A percentile compares a stretch with the other conserved stretches of the same genome.
These are phyloP conservation scores for Cercophora sp. DNA, from an alignment of 495 filamentous ascomycete genomes.

Conservation along the genomic window DNA sequence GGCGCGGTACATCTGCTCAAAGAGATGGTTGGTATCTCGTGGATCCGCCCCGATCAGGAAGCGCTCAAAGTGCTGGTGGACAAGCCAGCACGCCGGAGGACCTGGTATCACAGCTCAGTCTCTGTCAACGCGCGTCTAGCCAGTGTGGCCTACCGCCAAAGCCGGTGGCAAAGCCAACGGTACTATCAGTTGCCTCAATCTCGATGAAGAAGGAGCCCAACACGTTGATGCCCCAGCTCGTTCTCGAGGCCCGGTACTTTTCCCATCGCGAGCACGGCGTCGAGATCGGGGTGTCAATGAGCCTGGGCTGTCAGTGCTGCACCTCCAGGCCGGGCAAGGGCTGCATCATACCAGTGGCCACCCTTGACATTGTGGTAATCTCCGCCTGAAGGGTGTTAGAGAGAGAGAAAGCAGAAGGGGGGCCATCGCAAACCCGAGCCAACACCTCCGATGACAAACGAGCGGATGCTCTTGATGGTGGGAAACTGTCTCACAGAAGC, in stretches of 20 bases:
- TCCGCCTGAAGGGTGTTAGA: conserved; percentile 44
- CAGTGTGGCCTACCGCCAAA: conserved; percentile 63
- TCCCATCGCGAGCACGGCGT: conserved; percentile 88
- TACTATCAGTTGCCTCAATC: conserved; percentile 82
- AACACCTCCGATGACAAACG: conserved; percentile 78
- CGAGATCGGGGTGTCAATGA: conserved; percentile 85
- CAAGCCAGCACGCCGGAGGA: conserved; percentile 88
- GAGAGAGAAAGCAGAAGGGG: not conserved
- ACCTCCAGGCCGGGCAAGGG: not conserved
- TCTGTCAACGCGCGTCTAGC: not conserved
- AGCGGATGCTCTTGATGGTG: conserved; percentile 74
- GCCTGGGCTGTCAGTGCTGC: conserved; percentile 38
- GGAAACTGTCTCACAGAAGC: conserved; percentile 54
- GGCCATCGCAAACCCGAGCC: conserved; percentile 55
- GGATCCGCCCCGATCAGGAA: conserved; percentile 88
- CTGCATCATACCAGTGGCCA: conserved; percentile 68
- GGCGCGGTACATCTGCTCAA: conserved; percentile 92
- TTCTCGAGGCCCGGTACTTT: conserved; percentile 78
- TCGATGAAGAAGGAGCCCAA: conserved; percentile 92
- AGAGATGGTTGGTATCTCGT: conserved; percentile 79
- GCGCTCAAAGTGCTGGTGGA: conserved; percentile 83
- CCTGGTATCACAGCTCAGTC: conserved; percentile 32
- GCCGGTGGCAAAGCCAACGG: conserved; percentile 86
- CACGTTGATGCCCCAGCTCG: conserved; percentile 94
- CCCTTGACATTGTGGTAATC: conserved; percentile 96